Evolutionary conservation across 495 filamentous ascomycete genomes (phyloP).

Genomic region (Xylaria venustula): DNA sequence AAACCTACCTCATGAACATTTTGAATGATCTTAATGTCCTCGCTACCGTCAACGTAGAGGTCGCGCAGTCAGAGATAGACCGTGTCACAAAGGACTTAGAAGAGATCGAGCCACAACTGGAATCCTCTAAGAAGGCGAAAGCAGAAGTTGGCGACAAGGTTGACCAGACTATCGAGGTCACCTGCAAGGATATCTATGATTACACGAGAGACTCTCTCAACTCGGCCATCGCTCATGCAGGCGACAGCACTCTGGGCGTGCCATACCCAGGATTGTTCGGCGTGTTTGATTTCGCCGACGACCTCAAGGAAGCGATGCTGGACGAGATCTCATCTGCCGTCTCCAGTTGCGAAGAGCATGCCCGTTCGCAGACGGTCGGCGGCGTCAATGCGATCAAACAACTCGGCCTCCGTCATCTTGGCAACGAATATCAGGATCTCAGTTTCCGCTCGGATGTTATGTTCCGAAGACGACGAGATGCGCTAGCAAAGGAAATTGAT

Average conservation of each 20-base stretch:
- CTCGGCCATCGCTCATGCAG: slow-evolving; percentile 68
- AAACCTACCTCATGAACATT: slow-evolving; percentile 93
- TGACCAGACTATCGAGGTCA: slow-evolving; percentile 77
- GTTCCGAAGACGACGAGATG: slow-evolving; percentile 80
- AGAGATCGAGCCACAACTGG: slow-evolving; percentile 80
- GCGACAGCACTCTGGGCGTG: slow-evolving; percentile 74
- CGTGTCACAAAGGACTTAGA: slow-evolving; percentile 76
- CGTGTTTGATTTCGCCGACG: slow-evolving; percentile 90
- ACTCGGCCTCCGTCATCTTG: slow-evolving; percentile 83
- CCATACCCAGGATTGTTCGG: slow-evolving; percentile 81
- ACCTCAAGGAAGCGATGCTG: slow-evolving; percentile 88
- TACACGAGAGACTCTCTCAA: slow-evolving; percentile 73
- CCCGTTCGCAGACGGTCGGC: slow-evolving; percentile 69
- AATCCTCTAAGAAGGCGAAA: slow-evolving; percentile 78
- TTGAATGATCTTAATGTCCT: slow-evolving; percentile 79
- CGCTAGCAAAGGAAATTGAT: slow-evolving; percentile 78
- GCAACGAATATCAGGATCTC: slow-evolving; percentile 77
- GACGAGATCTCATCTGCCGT: slow-evolving; percentile 79
- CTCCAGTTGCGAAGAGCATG: slow-evolving; percentile 76
- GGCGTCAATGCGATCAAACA: slow-evolving; percentile 87
- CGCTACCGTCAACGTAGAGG: slow-evolving; percentile 82
- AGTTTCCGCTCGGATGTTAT: slow-evolving; percentile 87
- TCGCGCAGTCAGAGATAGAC: slow-evolving; percentile 82
- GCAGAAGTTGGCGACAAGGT: slow-evolving; percentile 78
- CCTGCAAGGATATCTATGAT: slow-evolving; percentile 79